phyloP scores from a whole-genome alignment of 1,284 basidiomycete genomes.

The Golubevia sp. region DNA sequence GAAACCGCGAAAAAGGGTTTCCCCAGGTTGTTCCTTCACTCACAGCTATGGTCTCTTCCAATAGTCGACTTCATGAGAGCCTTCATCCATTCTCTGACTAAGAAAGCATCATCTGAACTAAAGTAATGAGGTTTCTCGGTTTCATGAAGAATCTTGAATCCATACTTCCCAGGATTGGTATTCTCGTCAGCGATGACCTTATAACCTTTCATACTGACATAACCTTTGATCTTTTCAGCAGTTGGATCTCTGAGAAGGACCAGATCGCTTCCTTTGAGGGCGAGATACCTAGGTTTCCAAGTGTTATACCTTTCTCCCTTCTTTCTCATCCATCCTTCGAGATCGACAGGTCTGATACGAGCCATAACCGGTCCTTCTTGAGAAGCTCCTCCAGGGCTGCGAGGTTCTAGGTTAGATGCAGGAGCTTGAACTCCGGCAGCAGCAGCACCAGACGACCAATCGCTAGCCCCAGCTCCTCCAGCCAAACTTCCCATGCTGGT shows the following conservation, averaged over 20 bases:
- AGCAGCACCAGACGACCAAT: constrained; percentile 13
- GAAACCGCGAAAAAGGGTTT: neutral
- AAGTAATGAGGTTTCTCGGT: constrained; percentile 87
- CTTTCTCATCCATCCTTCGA: constrained; percentile 85
- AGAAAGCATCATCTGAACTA: constrained; percentile 80
- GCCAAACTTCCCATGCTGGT: constrained; percentile 17
- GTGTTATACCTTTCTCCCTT: constrained; percentile 88
- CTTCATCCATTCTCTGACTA: constrained; percentile 98
- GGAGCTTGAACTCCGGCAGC: constrained; percentile 25
- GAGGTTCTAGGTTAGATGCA: constrained; percentile 66
- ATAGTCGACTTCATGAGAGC: constrained; percentile 99
- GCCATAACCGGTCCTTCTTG: constrained; percentile 33
- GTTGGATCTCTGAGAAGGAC: neutral
- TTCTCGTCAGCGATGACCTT: constrained; percentile 92
- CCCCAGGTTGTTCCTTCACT: neutral
- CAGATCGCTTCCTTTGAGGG: constrained; percentile 73
- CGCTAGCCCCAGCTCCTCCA: constrained; percentile 8
- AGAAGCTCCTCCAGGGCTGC: constrained; percentile 64
- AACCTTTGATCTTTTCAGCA: constrained; percentile 79
- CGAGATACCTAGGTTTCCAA: constrained; percentile 91
- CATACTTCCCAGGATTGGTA: constrained; percentile 87
- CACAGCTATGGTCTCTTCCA: constrained; percentile 66
- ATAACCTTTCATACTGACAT: constrained; percentile 88
- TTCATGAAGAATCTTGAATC: constrained; percentile 92
- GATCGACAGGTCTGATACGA: constrained; percentile 51